Evolutionary conservation across 2,329 filamentous ascomycete species (phyloP).

Genomic region (Karstenula rhodostoma): DNA sequence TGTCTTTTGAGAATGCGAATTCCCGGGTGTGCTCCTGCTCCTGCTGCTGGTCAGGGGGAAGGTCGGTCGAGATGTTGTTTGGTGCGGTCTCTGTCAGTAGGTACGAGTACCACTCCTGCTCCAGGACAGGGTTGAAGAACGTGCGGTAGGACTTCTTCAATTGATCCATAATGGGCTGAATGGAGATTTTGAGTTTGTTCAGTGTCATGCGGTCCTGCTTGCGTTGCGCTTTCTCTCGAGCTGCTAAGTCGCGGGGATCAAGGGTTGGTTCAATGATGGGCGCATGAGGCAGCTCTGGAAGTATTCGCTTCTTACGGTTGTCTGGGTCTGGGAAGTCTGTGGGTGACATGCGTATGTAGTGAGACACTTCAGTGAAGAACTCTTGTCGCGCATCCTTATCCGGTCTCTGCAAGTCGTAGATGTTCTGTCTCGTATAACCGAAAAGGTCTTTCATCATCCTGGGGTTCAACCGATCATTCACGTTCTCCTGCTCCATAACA

Average conservation of each 20-base stretch:
- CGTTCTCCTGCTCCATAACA: conserved; percentile 76
- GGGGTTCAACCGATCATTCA: conserved; percentile 63
- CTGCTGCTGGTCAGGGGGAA: conserved; percentile 62
- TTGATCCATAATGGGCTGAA: conserved; percentile 97
- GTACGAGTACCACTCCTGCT: conserved; percentile 77
- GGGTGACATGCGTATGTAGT: conserved; percentile 80
- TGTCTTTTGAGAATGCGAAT: conserved; percentile 81
- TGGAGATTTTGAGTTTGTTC: conserved; percentile 84
- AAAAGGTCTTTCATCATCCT: conserved; percentile 81
- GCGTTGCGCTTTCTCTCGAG: conserved; percentile 80
- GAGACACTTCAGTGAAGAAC: conserved; percentile 79
- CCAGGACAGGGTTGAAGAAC: conserved; percentile 80
- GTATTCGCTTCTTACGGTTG: conserved; percentile 83
- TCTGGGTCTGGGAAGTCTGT: conserved; percentile 86
- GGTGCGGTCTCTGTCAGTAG: conserved; percentile 85
- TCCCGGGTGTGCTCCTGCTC: conserved; percentile 70
- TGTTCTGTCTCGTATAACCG: conserved; percentile 82
- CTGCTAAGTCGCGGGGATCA: conserved; percentile 69
- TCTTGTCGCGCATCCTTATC: conserved; percentile 72
- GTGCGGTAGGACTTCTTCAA: conserved; percentile 89
- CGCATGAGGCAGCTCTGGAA: conserved; percentile 78
- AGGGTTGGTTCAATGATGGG: conserved; percentile 65
- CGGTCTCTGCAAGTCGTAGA: conserved; percentile 74
- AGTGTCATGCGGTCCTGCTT: conserved; percentile 83
- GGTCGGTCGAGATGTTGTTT: conserved; percentile 66